These are phyloP conservation scores for Zizania latifolia DNA, from an alignment of 176 grass and related monocot species.

Conservation along the genomic window DNA sequence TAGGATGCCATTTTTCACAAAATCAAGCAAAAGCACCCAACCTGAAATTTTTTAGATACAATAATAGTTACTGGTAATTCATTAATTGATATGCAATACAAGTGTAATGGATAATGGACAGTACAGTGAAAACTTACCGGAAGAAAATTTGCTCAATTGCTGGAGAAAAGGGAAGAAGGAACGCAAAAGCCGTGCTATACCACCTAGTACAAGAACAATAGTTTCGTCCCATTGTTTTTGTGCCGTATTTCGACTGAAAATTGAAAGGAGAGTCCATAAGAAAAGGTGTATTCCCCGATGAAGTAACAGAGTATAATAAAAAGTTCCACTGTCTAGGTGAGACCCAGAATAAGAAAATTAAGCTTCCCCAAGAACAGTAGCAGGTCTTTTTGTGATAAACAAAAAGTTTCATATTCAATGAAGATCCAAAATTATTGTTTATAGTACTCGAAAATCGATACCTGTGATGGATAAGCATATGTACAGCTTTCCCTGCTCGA, in stretches of 20 bases:
- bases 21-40: slow-evolving; percentile 78
- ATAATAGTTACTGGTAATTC: slow-evolving; percentile 2
- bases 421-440: not conserved
- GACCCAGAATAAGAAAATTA: not conserved
- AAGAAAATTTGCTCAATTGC: slow-evolving; percentile 77
- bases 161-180: slow-evolving; percentile 94
- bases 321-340: not conserved
- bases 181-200: slow-evolving; percentile 71
- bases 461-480: slow-evolving; percentile 99
- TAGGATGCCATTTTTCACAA: slow-evolving; percentile 83
- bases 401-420: not conserved
- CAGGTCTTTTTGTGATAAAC: not conserved
- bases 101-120: not conserved
- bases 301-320: not conserved
- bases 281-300: not conserved
- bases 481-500: slow-evolving; percentile 92
- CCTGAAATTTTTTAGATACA: slow-evolving; percentile 46
- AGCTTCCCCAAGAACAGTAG: not conserved
- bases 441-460: slow-evolving; percentile 29
- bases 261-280: not conserved
- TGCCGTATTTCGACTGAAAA: slow-evolving; percentile 84
- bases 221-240: slow-evolving; percentile 99
- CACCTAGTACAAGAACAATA: slow-evolving; percentile 88
- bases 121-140: slow-evolving; percentile 47
- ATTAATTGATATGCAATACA: not conserved